Percentiles rank a stretch among this genome's conserved stretches.
Conservation (phyloP, 805 yeast species). For the Kodamaea kaohsiungensis region DNA sequence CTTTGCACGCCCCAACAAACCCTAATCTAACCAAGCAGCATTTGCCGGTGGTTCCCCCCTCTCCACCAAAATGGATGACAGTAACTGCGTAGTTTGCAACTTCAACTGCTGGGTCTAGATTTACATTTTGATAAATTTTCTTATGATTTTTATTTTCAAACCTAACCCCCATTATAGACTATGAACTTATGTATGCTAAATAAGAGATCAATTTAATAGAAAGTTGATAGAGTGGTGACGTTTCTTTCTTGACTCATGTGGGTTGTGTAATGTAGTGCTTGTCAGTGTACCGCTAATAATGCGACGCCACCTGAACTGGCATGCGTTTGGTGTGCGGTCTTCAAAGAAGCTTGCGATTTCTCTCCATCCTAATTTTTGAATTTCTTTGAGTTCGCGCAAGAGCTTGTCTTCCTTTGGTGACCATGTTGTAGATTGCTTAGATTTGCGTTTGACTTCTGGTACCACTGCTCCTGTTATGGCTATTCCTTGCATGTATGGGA, state of each 20-base stretch:
- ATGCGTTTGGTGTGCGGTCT: slow-evolving; percentile 73
- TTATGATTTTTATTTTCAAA: not conserved
- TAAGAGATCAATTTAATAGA: slow-evolving; percentile 21
- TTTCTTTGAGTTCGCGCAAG: slow-evolving; percentile 75
- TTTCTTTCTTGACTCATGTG: slow-evolving; percentile 14
- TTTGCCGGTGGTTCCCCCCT: not conserved
- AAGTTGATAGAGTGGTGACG: slow-evolving; percentile 32
- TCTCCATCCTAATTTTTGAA: slow-evolving; percentile 85
- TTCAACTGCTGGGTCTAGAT: not conserved
- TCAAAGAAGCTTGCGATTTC: slow-evolving; percentile 79
- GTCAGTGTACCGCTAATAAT: slow-evolving; percentile 38
- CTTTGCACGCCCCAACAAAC: not conserved
- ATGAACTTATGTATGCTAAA: not conserved
- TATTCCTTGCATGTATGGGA: slow-evolving; percentile 6
- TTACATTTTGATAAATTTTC: not conserved
- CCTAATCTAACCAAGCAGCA: not conserved
- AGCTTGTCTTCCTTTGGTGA: slow-evolving; percentile 74
- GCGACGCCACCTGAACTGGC: slow-evolving; percentile 75
- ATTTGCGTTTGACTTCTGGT: slow-evolving; percentile 19
- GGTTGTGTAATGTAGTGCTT: not conserved
- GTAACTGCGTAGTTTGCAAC: no score
- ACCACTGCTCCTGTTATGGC: slow-evolving; percentile 2
- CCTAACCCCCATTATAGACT: slow-evolving; percentile 4
- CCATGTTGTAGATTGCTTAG: slow-evolving; percentile 57
- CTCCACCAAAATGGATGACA: no score